phyloP scores from a whole-genome alignment of 2,329 filamentous ascomycete species.

The Alternaria sp. region DNA sequence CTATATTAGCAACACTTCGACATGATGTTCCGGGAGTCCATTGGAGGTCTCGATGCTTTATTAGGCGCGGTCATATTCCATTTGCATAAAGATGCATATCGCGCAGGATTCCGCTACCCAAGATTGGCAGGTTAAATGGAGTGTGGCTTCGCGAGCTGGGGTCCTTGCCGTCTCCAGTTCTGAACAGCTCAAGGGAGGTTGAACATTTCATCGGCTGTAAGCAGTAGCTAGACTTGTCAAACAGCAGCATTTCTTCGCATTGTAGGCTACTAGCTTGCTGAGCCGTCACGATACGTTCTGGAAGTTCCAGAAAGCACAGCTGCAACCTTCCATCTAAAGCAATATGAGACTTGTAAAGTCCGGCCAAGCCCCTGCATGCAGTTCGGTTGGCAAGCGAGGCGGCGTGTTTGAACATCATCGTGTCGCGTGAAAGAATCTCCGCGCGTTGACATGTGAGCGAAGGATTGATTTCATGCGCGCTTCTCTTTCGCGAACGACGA shows the following conservation, averaged over 20 bases:
- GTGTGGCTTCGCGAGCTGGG: background rate
- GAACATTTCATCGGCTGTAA: background rate
- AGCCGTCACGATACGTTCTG: background rate
- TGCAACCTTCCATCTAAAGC: background rate
- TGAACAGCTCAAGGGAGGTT: background rate
- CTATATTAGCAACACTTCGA: background rate
- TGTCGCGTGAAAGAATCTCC: conserved; percentile 6
- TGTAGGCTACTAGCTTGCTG: background rate
- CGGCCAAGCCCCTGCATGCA: conserved; percentile 15
- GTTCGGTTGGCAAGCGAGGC: conserved; percentile 37
- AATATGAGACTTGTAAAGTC: conserved; percentile 5
- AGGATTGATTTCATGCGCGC: conserved; percentile 7
- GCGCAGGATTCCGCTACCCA: conserved; percentile 7
- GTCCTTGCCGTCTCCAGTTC: background rate
- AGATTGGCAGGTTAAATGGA: conserved; percentile 5
- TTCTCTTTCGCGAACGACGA: conserved; percentile 11
- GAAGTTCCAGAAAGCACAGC: background rate
- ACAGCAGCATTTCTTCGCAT: background rate
- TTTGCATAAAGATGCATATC: conserved; percentile 6
- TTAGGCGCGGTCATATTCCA: background rate
- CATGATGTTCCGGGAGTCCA: background rate
- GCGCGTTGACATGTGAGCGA: conserved; percentile 2
- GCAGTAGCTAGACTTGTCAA: background rate
- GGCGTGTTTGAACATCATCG: conserved; percentile 2
- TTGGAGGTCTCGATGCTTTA: background rate